Evolutionary conservation across 768 basidiomycete species (phyloP).

Genomic region (Trametes meyenii): DNA sequence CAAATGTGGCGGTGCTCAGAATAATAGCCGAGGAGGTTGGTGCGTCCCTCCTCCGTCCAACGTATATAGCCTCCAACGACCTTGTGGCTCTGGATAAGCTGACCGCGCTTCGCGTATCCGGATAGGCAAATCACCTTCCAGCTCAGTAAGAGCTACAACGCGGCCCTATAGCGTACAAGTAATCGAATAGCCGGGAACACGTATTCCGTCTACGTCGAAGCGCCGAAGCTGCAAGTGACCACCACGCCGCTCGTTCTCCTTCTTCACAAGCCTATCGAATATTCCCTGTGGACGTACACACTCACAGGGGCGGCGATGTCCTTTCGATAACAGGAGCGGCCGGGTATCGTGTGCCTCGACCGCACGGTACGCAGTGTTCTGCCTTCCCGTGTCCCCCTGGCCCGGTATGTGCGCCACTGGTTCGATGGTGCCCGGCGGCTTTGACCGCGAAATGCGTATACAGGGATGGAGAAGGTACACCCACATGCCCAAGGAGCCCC

Average conservation of each 20-base stretch:
- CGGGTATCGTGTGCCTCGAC: constrained; percentile 9
- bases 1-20: constrained; percentile 17
- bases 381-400: constrained; percentile 5
- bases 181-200: constrained; percentile 11
- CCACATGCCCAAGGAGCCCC: constrained; percentile 2
- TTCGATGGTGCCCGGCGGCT: not conserved
- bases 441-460: not conserved
- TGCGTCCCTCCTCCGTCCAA: not conserved
- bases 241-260: constrained; percentile 12
- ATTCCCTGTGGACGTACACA: constrained; percentile 8
- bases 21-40: constrained; percentile 6
- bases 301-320: constrained; percentile 18
- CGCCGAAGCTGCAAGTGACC: constrained; percentile 22
- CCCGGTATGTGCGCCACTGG: not conserved
- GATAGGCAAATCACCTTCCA: not conserved
- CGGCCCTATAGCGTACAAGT: not conserved
- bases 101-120: not conserved
- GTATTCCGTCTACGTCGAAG: constrained; percentile 18
- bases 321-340: constrained; percentile 21
- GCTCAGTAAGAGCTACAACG: not conserved
- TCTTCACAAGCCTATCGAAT: constrained; percentile 14
- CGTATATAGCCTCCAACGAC: not conserved
- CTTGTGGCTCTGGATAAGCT: not conserved
- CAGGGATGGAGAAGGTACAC: constrained; percentile 2
- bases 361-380: constrained; percentile 7